Evolutionary conservation across 352 stramenopile species (phyloP).

Genomic region (Globisporangium acanthophoron): DNA sequence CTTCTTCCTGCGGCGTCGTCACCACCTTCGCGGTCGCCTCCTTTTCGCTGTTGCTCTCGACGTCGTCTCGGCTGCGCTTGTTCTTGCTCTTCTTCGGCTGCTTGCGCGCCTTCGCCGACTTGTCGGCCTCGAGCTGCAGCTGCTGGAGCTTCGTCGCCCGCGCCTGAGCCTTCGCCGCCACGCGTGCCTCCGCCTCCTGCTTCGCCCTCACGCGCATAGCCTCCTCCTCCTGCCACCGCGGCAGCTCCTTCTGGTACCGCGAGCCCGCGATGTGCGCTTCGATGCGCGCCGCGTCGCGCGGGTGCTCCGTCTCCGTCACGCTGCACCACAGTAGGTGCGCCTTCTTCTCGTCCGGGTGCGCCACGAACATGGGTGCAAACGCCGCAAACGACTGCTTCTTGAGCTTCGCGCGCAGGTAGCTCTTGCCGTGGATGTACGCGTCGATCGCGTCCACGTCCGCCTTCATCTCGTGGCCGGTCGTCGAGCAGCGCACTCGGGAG

Average conservation of each 20-base stretch:
- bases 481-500: constrained; percentile 44
- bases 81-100: constrained; percentile 6
- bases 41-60: constrained; percentile 1
- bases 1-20: neutral
- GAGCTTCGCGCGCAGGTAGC: constrained; percentile 39
- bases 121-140: neutral
- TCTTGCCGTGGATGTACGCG: constrained; percentile 48
- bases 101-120: neutral
- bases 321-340: constrained; percentile 52
- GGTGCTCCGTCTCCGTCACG: constrained; percentile 54
- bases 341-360: constrained; percentile 52
- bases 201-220: constrained; percentile 24
- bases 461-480: constrained; percentile 66
- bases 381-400: constrained; percentile 40
- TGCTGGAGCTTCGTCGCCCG: constrained; percentile 11
- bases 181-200: constrained; percentile 6
- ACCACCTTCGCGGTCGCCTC: neutral
- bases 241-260: constrained; percentile 55
- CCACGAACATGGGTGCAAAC: constrained; percentile 61
- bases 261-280: constrained; percentile 43
- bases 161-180: constrained; percentile 4
- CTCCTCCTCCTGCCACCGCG: constrained; percentile 43
- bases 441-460: constrained; percentile 46
- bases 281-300: constrained; percentile 38
- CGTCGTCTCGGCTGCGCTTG: constrained; percentile 1